Conservation (phyloP, 2,329 filamentous ascomycete genomes). For the Colletotrichum sidae region DNA sequence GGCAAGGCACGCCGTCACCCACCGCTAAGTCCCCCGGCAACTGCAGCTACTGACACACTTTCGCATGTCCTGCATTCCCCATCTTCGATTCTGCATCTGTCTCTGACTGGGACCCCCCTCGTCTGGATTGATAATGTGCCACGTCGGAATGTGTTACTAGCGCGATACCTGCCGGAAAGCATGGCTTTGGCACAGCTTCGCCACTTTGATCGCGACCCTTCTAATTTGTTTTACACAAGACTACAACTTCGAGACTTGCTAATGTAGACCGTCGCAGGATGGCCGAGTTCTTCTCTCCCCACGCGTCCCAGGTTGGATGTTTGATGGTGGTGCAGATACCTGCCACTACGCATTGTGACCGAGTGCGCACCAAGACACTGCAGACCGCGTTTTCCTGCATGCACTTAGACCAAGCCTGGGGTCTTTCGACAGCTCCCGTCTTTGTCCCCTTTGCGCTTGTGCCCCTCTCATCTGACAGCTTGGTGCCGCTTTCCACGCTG, state of each 20-base stretch:
- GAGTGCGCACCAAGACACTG: conserved; percentile 26
- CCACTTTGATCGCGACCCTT: too few relatives aligned
- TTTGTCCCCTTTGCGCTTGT: conserved; percentile 9
- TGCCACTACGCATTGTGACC: conserved; percentile 1
- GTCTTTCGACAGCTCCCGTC: conserved; percentile 10
- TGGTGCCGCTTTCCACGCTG: too few relatives aligned
- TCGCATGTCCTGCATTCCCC: conserved; percentile 11
- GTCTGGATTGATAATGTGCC: background rate
- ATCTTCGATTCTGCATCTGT: conserved; percentile 23
- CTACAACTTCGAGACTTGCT: too few relatives aligned
- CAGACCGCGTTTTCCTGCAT: conserved; percentile 35
- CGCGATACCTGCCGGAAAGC: too few relatives aligned
- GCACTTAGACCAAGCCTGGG: conserved; percentile 13
- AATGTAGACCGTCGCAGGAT: too few relatives aligned
- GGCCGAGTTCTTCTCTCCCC: background rate
- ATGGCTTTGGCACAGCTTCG: too few relatives aligned
- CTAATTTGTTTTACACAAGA: too few relatives aligned
- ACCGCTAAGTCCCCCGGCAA: conserved; percentile 20
- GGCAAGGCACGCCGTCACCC: conserved; percentile 5
- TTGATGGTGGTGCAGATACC: conserved; percentile 11
- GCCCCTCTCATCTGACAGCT: background rate
- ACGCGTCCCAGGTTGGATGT: conserved; percentile 24
- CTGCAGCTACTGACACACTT: conserved; percentile 1
- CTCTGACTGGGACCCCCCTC: conserved; percentile 1
- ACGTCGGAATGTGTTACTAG: too few relatives aligned